Percentiles rank a stretch among this genome's conserved stretches.
phyloP scores from a whole-genome alignment of 129 eudicot species.

The Ambrosia trifida region DNA sequence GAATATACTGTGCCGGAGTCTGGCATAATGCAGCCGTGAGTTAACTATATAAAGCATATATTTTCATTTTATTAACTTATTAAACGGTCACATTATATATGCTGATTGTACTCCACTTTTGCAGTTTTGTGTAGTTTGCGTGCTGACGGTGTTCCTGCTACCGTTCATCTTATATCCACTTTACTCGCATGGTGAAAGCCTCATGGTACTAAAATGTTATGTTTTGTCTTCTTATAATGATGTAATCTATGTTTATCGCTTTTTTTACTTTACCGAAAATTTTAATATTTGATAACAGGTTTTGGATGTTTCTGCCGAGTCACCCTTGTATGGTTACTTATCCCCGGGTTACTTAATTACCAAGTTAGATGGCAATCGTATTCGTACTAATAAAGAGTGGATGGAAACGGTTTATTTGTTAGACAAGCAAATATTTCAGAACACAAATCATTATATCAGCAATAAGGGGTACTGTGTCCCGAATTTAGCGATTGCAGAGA shows the following conservation, averaged over 20 bases:
- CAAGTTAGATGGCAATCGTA: conserved; percentile 55
- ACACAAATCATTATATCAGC: conserved; percentile 19
- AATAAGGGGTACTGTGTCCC: conserved; percentile 73
- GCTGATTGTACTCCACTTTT: background rate
- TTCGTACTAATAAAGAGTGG: conserved; percentile 63
- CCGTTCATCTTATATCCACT: conserved; percentile 71
- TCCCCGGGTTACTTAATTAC: conserved; percentile 68
- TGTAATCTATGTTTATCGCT: background rate
- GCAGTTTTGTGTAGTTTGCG: conserved; percentile 84
- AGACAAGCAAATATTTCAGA: conserved; percentile 40
- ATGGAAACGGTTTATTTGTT: conserved; percentile 38
- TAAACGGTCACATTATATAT: too few relatives aligned
- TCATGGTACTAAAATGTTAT: conserved; percentile 51
- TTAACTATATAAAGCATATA: conserved; percentile 6
- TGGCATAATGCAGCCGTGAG: conserved; percentile 94
- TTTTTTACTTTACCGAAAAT: background rate
- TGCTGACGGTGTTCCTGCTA: conserved; percentile 61
- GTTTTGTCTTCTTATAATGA: too few relatives aligned
- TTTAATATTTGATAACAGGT: conserved; percentile 38
- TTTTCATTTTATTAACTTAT: background rate
- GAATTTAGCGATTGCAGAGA: conserved; percentile 45
- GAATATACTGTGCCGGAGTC: conserved; percentile 92
- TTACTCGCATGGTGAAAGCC: conserved; percentile 67
- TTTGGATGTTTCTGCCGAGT: conserved; percentile 53
- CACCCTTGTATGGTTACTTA: conserved; percentile 62